Conservation (phyloP, 345 rosid species). For the Salix exigua region DNA sequence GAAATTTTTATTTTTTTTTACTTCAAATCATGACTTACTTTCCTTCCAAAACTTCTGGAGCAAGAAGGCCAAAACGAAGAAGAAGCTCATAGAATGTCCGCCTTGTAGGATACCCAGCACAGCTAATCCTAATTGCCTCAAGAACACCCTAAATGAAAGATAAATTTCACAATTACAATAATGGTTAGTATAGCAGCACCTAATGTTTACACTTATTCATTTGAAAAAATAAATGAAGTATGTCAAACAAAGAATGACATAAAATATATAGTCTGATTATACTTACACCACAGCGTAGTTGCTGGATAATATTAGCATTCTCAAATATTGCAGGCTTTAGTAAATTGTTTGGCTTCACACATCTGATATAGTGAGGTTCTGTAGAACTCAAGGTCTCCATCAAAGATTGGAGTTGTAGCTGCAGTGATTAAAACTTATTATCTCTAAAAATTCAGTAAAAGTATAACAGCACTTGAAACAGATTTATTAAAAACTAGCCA, state of each 20-base stretch:
- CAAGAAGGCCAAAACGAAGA: conserved; percentile 94
- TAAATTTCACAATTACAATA: conserved; percentile 3
- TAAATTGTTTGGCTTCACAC: conserved; percentile 97
- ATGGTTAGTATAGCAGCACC: conserved; percentile 3
- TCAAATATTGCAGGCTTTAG: conserved; percentile 97
- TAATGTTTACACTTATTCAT: neutral
- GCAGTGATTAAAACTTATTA: conserved; percentile 32
- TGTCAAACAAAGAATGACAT: conserved; percentile 9
- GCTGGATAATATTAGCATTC: conserved; percentile 87
- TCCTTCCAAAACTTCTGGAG: conserved; percentile 93
- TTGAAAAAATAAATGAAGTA: neutral
- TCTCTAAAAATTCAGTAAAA: neutral
- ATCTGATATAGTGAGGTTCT: conserved; percentile 99
- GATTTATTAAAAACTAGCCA: neutral
- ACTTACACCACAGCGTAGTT: conserved; percentile 98
- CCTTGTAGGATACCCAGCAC: conserved; percentile 99
- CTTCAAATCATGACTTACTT: conserved; percentile 43
- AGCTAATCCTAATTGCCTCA: conserved; percentile 98
- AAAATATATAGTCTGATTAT: conserved; percentile 18
- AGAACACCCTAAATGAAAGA: conserved; percentile 71
- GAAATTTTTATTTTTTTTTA: neutral
- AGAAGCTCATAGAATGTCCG: conserved; percentile 94
- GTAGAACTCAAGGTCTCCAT: conserved; percentile 95
- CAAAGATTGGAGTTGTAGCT: conserved; percentile 96
- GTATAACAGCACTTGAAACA: neutral